Evolutionary conservation across 306 rosid genomes (phyloP), one percentile per base, ranked within the genome.

Genomic region (Parietaria judaica): DNA sequence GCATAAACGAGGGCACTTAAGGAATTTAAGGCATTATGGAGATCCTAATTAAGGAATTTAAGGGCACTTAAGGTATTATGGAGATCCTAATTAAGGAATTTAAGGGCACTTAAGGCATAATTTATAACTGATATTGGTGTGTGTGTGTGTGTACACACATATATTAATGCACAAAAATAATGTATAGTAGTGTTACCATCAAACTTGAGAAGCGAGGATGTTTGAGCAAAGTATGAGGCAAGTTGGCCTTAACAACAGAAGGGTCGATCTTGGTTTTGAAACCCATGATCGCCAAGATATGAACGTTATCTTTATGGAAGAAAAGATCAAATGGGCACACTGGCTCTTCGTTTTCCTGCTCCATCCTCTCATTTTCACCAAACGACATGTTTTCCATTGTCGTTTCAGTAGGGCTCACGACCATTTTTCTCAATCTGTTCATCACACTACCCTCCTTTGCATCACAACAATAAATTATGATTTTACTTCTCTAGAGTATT

Each of bases 131-230:
- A n/a, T n/a, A n/a, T n/a, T n/a, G n/a, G n/a, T n/a, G n/a, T n/a
- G n/a, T n/a, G n/a, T n/a, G n/a, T n/a, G n/a, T n/a, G n/a, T n/a
- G n/a, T n/a, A n/a, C n/a, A n/a, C n/a, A n/a, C n/a, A n/a, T n/a
- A n/a, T n/a, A n/a, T n/a, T n/a, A n/a, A n/a, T n/a, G n/a, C n/a
- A n/a, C n/a, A n/a, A n/a, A n/a, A n/a, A n/a, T n/a, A 12, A 10
- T 16, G 11, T 13, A n/a, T n/a, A n/a, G 4, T 3, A 8, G 6
- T 34, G 58, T 59, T 58, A 67, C 80, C 76, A 60, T 49, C 55
- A 76, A 66, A 38, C 80, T 76, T 6, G 76, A 65, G 72, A 76
- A 76, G 47, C 80, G 80, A 55, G 76, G 72, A 51, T 76, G 80
- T 36, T 55, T 70, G 39, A 76, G 73, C 73, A 76, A 60, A 49